Evolutionary conservation across 768 basidiomycete genomes (phyloP).

Genomic region (Termitomyces sp.): DNA sequence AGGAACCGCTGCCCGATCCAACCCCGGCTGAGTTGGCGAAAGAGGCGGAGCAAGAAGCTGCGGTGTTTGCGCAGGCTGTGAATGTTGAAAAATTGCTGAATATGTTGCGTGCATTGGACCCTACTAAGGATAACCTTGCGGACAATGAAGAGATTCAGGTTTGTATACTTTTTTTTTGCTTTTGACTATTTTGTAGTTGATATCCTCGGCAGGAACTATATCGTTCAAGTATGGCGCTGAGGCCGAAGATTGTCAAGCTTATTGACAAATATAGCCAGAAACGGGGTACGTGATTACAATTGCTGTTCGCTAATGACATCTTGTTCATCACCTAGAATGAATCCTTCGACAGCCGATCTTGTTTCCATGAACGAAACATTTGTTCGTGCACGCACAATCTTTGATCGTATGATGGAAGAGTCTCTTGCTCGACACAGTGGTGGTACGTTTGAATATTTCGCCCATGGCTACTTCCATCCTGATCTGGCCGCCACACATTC

Average conservation of each 20-base stretch:
- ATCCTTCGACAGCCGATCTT: conserved; percentile 64
- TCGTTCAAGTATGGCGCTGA: conserved; percentile 79
- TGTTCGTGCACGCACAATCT: conserved; percentile 81
- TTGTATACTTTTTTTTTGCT: conserved; percentile 9
- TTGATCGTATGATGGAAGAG: conserved; percentile 93
- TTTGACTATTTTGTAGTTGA: not conserved
- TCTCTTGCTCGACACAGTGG: conserved; percentile 71
- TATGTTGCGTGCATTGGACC: conserved; percentile 71
- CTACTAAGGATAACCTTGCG: conserved; percentile 75
- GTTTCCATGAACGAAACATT: conserved; percentile 95
- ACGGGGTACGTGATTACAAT: conserved; percentile 37
- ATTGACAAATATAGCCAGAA: conserved; percentile 98
- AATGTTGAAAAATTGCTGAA: conserved; percentile 77
- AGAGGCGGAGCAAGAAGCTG: conserved; percentile 84
- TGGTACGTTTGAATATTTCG: conserved; percentile 31
- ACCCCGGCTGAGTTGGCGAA: conserved; percentile 68
- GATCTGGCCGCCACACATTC: not conserved
- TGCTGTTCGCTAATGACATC: not conserved
- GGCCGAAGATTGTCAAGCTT: conserved; percentile 93
- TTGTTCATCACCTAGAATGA: conserved; percentile 22
- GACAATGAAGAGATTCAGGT: conserved; percentile 91
- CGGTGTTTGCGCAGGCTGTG: conserved; percentile 82
- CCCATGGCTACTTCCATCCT: not conserved
- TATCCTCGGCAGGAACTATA: conserved; percentile 67
- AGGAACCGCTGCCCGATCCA: conserved; percentile 87